Conservation (phyloP, 352 stramenopile species). For the Globisporangium splendens region DNA sequence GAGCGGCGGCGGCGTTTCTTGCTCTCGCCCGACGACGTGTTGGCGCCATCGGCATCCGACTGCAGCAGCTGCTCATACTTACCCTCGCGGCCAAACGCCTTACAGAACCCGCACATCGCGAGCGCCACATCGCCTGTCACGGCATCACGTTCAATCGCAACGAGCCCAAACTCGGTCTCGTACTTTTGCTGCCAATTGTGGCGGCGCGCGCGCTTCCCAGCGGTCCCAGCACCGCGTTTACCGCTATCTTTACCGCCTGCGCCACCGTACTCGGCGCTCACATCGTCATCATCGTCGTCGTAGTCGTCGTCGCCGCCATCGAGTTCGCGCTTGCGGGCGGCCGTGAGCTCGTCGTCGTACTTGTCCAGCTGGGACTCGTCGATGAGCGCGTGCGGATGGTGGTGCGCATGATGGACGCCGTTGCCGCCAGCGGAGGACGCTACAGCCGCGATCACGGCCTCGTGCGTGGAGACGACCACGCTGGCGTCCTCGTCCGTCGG, state of each 20-base stretch:
- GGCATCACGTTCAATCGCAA: constrained; percentile 64
- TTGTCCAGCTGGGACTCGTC: constrained; percentile 31
- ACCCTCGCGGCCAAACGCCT: constrained; percentile 73
- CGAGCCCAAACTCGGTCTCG: constrained; percentile 74
- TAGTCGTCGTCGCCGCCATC: constrained; percentile 29
- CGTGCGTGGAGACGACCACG: background rate
- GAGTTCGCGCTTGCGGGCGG: constrained; percentile 36
- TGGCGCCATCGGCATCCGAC: constrained; percentile 42
- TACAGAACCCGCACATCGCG: constrained; percentile 83
- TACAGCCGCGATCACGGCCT: background rate
- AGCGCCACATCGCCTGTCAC: constrained; percentile 67
- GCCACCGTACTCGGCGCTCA: constrained; percentile 9
- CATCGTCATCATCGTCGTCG: constrained; percentile 44
- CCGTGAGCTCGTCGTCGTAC: constrained; percentile 27
- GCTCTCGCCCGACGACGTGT: constrained; percentile 22
- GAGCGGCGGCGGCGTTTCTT: constrained; percentile 78
- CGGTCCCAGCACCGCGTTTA: constrained; percentile 19
- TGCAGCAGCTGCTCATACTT: constrained; percentile 71
- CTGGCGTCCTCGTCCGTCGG: background rate
- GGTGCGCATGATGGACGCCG: too few species aligned
- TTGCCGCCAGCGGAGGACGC: constrained; percentile 5
- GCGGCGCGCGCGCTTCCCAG: constrained; percentile 46
- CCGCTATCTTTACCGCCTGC: constrained; percentile 15
- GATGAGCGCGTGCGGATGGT: constrained; percentile 24
- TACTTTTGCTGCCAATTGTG: constrained; percentile 85